Conservation (phyloP, 1,284 basidiomycete genomes). For the Ganoderma sp. region DNA sequence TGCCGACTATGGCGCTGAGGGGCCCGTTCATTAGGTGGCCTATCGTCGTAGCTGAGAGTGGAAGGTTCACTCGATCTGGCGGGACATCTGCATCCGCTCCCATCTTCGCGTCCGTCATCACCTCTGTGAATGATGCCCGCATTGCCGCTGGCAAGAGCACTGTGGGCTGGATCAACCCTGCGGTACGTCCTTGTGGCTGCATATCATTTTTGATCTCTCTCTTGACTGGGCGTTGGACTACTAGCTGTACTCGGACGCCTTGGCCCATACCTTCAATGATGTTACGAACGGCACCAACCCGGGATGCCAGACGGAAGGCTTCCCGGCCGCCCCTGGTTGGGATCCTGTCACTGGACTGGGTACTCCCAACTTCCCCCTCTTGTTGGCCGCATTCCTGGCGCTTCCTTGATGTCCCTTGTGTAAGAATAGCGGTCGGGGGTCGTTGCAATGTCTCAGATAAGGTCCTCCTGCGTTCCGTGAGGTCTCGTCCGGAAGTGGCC, state of each 20-base stretch:
- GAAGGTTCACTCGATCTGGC: slow-evolving; percentile 33
- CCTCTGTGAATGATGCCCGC: slow-evolving; percentile 66
- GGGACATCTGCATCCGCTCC: slow-evolving; percentile 33
- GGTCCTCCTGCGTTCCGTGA: background rate
- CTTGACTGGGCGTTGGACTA: background rate
- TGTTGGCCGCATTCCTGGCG: slow-evolving; percentile 16
- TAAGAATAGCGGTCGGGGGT: slow-evolving; percentile 19
- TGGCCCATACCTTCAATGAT: slow-evolving; percentile 47
- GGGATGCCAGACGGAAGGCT: slow-evolving; percentile 35
- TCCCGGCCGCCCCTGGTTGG: slow-evolving; percentile 42
- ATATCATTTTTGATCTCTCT: too few relatives aligned
- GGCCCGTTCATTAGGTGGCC: slow-evolving; percentile 39
- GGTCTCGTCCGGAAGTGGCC: background rate
- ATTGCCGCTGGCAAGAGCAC: slow-evolving; percentile 47
- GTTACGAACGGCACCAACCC: slow-evolving; percentile 43
- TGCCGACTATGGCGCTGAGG: too few relatives aligned
- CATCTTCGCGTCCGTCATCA: slow-evolving; percentile 54
- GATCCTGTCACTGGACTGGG: slow-evolving; percentile 45
- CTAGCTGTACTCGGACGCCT: slow-evolving; percentile 39
- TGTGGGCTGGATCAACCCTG: slow-evolving; percentile 65
- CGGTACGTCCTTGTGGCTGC: slow-evolving; percentile 13
- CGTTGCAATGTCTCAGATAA: background rate
- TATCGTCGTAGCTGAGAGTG: slow-evolving; percentile 40
- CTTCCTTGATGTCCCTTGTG: slow-evolving; percentile 16
- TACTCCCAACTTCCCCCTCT: slow-evolving; percentile 36